Percentiles rank a stretch among this genome's conserved stretches.
Conservation (phyloP, 345 rosid genomes). For the Heritiera fomes region DNA sequence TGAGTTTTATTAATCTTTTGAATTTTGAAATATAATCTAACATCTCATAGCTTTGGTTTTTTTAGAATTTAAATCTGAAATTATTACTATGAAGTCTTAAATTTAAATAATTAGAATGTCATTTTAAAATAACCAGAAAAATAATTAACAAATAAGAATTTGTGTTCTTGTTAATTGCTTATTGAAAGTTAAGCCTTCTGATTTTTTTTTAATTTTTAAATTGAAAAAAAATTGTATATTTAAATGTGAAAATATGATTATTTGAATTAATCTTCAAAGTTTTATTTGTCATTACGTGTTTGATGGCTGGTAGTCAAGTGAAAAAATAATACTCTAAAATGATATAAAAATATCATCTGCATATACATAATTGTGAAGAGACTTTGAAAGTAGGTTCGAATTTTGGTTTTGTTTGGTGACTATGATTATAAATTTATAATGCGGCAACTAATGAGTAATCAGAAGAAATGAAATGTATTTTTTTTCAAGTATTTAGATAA, state of each 20-base stretch:
- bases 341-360: neutral
- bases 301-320: neutral
- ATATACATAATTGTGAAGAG: neutral
- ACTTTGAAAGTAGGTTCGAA: conserved; percentile 7
- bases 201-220: neutral
- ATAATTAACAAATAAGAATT: neutral
- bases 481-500: too few species aligned
- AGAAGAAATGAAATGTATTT: too few species aligned
- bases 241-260: too few species aligned
- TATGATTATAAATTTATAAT: neutral
- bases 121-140: neutral
- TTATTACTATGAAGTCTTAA: too few species aligned
- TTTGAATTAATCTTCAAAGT: too few species aligned
- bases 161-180: neutral
- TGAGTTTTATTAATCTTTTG: too few species aligned
- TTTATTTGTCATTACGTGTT: neutral
- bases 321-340: neutral
- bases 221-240: too few species aligned
- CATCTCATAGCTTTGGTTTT: too few species aligned
- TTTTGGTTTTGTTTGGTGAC: conserved; percentile 3
- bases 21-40: too few species aligned
- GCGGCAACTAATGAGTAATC: too few species aligned
- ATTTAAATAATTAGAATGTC: too few species aligned
- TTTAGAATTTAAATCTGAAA: too few species aligned
- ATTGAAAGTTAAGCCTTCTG: neutral